Evolutionary conservation across 805 yeast species (phyloP), one percentile per base, ranked within the genome.

Genomic region (Cyberlindnera veronae): DNA sequence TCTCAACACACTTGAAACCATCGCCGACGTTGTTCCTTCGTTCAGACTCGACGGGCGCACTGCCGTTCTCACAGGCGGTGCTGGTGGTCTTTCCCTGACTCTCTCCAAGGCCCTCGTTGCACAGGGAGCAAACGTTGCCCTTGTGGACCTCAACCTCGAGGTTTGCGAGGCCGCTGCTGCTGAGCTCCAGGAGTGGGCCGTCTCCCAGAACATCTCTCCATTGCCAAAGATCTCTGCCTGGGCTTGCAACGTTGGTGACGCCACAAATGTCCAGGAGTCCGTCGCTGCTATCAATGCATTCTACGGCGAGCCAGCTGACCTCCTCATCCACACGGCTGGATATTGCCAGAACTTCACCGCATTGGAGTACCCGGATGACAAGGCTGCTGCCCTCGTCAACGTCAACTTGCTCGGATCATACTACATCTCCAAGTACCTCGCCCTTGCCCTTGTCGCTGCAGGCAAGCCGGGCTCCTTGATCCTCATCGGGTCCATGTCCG

Each of bases 301-400:
- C 57, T 84, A 81, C 60, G 78, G 75, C 21, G 67, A 72, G 44
- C 69, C 80, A 32, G 79, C 88, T 28, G 77, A 79, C 51, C 67
- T 83, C 48, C 69, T 84, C 51, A 73, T 84, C 45, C 83, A 84
- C 69, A 74, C 88, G 37, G 93, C 95, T n/a, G 93, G 95, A 12
- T 84, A 80, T 67, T 81, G 89, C 58, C 89, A 84, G 63, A 84
- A 84, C 69, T 76, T 71, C 65, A 77, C 87, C 2, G 91, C 91
- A 20, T 77, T 80, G 53, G 84, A 81, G 39, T 84, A 84, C 64
- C 89, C 90, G 18, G 76, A 87, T 30, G 60, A 63, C 36, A 81
- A 79, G 54, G 85, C 88, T 36, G 85, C 81, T 52, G 74, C 73
- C 29, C 65, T 84, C 44, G 70, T 83, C 63, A 74, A 79, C 54